phyloP scores from a whole-genome alignment of 805 yeast species.

The Teunomyces kruisii region DNA sequence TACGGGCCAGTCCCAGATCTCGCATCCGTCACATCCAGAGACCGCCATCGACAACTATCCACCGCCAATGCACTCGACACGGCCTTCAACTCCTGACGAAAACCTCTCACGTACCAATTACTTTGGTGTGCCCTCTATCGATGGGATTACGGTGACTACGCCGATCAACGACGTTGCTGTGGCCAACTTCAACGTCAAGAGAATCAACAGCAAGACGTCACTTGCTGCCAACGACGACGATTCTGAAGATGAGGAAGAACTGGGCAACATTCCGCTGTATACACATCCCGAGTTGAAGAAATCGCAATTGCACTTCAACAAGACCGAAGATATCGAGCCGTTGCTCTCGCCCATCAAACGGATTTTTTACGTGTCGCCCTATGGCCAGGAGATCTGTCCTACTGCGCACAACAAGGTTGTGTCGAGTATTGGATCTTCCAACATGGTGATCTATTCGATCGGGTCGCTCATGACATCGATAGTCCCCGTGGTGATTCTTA shows the following conservation, averaged over 20 bases:
- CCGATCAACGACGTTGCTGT: slow-evolving; percentile 5
- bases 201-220: not conserved
- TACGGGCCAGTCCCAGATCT: slow-evolving; percentile 90
- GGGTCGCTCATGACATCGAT: slow-evolving; percentile 90
- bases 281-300: slow-evolving; percentile 75
- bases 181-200: not conserved
- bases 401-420: slow-evolving; percentile 63
- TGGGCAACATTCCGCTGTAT: slow-evolving; percentile 67
- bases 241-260: slow-evolving; percentile 36
- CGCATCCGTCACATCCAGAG: slow-evolving; percentile 64
- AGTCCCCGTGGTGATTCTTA: slow-evolving; percentile 71
- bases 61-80: slow-evolving; percentile 16
- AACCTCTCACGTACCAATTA: slow-evolving; percentile 4
- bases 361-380: slow-evolving; percentile 79
- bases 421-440: slow-evolving; percentile 47
- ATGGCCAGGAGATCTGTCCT: slow-evolving; percentile 85
- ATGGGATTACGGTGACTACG: slow-evolving; percentile 3
- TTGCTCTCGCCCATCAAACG: slow-evolving; percentile 73
- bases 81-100: slow-evolving; percentile 17
- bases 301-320: slow-evolving; percentile 74
- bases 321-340: slow-evolving; percentile 53
- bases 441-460: slow-evolving; percentile 69
- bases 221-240: not conserved
- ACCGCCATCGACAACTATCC: slow-evolving; percentile 18
- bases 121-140: slow-evolving; percentile 7